phyloP scores from a whole-genome alignment of 371 early-diverging fungal species.

The Apophysomyces ossiformis region DNA sequence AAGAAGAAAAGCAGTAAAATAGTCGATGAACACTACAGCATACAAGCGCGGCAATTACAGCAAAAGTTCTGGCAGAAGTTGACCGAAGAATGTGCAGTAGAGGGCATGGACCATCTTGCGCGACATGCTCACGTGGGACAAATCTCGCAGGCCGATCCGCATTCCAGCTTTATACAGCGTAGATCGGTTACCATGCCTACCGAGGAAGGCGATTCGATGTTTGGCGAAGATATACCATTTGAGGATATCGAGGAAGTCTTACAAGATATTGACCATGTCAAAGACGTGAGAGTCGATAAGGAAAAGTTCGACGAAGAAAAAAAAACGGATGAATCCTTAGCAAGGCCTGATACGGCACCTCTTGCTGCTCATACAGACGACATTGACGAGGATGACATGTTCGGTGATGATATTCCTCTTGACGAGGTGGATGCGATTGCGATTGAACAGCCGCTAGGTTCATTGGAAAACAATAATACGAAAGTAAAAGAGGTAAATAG shows the following conservation, averaged over 20 bases:
- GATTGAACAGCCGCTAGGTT: not conserved
- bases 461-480: not conserved
- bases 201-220: constrained; percentile 23
- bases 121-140: not conserved
- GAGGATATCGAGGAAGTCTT: constrained; percentile 19
- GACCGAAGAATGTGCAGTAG: not conserved
- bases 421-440: constrained; percentile 30
- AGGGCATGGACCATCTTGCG: not conserved
- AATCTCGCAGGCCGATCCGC: constrained; percentile 4
- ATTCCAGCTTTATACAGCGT: constrained; percentile 4
- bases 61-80: not conserved
- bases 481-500: not conserved
- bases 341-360: not conserved
- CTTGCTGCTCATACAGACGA: not conserved
- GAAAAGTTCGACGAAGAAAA: not conserved
- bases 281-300: not conserved
- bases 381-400: constrained; percentile 43
- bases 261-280: not conserved
- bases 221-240: constrained; percentile 26
- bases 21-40: not conserved
- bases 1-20: not conserved
- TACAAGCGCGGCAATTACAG: not conserved
- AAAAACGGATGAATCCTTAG: not conserved
- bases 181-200: not conserved
- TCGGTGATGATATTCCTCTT: constrained; percentile 45